phyloP scores from a whole-genome alignment of 352 stramenopile species.

The Phytophthora idaei region DNA sequence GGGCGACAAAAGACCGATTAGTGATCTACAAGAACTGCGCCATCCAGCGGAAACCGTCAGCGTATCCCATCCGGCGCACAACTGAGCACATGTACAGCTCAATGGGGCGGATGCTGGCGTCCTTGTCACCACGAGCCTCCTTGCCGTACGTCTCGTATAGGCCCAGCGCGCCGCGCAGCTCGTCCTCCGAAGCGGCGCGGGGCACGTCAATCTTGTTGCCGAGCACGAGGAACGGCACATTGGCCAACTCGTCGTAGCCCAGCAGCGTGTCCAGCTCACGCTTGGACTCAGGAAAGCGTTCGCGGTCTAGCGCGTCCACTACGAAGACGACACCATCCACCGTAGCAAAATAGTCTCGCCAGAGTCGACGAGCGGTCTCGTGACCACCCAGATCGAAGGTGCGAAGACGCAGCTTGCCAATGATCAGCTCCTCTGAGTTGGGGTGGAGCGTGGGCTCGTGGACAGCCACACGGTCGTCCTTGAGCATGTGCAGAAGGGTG shows the following conservation, averaged over 20 bases:
- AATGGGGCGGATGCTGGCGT: slow-evolving; percentile 94
- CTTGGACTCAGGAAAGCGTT: slow-evolving; percentile 99
- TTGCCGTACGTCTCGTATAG: slow-evolving; percentile 99
- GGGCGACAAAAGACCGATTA: slow-evolving; percentile 16
- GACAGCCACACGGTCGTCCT: slow-evolving; percentile 97
- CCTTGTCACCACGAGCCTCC: slow-evolving; percentile 91
- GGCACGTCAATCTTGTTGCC: slow-evolving; percentile 99
- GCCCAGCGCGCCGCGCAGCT: slow-evolving; percentile 96
- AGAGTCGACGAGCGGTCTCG: slow-evolving; percentile 97
- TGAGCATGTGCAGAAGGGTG: slow-evolving; percentile 99
- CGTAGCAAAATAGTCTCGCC: slow-evolving; percentile 99
- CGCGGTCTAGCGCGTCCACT: slow-evolving; percentile 98
- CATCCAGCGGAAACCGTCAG: slow-evolving; percentile 95
- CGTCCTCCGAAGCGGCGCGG: slow-evolving; percentile 97
- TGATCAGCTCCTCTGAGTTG: slow-evolving; percentile 92
- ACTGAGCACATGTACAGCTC: slow-evolving; percentile 99
- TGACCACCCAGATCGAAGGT: slow-evolving; percentile 99
- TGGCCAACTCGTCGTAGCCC: slow-evolving; percentile 96
- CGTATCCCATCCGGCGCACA: slow-evolving; percentile 98
- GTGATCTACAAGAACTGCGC: slow-evolving; percentile 86
- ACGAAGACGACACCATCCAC: slow-evolving; percentile 99
- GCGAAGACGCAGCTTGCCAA: slow-evolving; percentile 98
- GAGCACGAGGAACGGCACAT: slow-evolving; percentile 99
- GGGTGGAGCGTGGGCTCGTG: slow-evolving; percentile 97
- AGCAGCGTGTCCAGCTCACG: slow-evolving; percentile 98